Percentiles rank a stretch among this genome's conserved stretches.
Conservation (phyloP, 306 rosid genomes). For the Bauhinia variegata region DNA sequence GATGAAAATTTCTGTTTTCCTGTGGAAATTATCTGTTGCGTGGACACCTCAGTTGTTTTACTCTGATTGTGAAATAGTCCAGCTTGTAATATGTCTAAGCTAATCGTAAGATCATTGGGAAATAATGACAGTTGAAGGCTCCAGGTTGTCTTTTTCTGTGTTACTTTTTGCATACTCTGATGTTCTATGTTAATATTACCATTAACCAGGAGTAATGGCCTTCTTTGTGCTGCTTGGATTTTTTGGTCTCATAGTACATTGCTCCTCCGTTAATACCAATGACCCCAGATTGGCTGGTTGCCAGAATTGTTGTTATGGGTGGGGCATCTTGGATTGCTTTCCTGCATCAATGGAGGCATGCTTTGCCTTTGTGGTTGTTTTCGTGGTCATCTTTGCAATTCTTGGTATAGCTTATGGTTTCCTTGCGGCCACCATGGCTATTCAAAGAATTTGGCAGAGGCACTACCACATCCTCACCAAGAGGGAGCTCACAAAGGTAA, state of each 20-base stretch:
- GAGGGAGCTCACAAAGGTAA: constrained; percentile 94
- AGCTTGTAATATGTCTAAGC: constrained; percentile 1
- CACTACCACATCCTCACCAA: constrained; percentile 98
- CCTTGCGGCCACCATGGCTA: constrained; percentile 96
- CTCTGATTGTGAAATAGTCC: neutral
- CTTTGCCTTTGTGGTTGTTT: constrained; percentile 88
- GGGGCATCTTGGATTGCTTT: constrained; percentile 99
- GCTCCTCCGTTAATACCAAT: constrained; percentile 79
- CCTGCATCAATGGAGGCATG: constrained; percentile 99
- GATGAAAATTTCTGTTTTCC: too few relatives aligned
- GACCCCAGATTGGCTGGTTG: constrained; percentile 98
- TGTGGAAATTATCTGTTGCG: neutral
- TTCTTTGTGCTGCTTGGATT: constrained; percentile 96
- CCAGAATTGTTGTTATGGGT: constrained; percentile 98
- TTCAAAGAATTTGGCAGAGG: constrained; percentile 99
- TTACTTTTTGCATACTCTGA: neutral
- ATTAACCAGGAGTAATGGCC: constrained; percentile 82
- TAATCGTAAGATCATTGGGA: neutral
- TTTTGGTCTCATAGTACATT: constrained; percentile 92
- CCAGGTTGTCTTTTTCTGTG: constrained; percentile 1
- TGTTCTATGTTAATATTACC: neutral
- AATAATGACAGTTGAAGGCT: constrained; percentile 26
- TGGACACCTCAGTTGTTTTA: neutral
- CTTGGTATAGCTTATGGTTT: constrained; percentile 98
- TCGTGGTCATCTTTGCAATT: constrained; percentile 93